phyloP scores from a whole-genome alignment of 176 grass and related monocot species.

The Musa acuminata region DNA sequence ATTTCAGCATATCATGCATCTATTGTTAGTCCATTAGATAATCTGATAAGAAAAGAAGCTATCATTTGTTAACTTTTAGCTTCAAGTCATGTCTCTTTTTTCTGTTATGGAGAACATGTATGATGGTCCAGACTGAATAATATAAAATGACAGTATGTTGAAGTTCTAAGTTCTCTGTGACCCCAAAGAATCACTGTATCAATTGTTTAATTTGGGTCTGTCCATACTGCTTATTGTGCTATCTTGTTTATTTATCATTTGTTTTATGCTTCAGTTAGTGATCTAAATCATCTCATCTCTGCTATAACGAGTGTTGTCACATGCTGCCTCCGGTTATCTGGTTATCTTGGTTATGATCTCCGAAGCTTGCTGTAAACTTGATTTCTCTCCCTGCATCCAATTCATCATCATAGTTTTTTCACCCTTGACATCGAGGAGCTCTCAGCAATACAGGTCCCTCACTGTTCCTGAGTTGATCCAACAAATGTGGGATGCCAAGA shows the following conservation, averaged over 20 bases:
- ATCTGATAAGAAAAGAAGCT: no score
- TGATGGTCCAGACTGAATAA: no score
- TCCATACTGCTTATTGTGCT: background rate
- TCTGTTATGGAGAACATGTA: no score
- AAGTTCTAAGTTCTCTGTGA: no score
- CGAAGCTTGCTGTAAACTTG: slow-evolving; percentile 71
- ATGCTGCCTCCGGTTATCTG: background rate
- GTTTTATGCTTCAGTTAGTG: background rate
- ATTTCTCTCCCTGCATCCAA: slow-evolving; percentile 78
- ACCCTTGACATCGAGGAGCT: slow-evolving; percentile 70
- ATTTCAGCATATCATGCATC: no score
- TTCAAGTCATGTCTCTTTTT: no score
- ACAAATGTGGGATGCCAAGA: slow-evolving; percentile 98
- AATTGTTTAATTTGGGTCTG: no score
- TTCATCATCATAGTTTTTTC: slow-evolving; percentile 95
- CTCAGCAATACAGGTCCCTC: slow-evolving; percentile 78
- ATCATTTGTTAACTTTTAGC: no score
- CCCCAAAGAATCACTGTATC: no score
- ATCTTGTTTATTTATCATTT: background rate
- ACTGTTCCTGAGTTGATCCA: slow-evolving; percentile 86
- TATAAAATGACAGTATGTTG: no score
- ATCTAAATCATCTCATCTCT: slow-evolving; percentile 1
- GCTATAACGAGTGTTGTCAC: slow-evolving; percentile 8
- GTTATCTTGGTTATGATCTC: slow-evolving; percentile 30
- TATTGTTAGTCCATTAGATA: no score